Percentiles rank a stretch among this genome's conserved stretches.
Conservation (phyloP, 2,329 filamentous ascomycete genomes). For the Ilyonectria destructans region DNA sequence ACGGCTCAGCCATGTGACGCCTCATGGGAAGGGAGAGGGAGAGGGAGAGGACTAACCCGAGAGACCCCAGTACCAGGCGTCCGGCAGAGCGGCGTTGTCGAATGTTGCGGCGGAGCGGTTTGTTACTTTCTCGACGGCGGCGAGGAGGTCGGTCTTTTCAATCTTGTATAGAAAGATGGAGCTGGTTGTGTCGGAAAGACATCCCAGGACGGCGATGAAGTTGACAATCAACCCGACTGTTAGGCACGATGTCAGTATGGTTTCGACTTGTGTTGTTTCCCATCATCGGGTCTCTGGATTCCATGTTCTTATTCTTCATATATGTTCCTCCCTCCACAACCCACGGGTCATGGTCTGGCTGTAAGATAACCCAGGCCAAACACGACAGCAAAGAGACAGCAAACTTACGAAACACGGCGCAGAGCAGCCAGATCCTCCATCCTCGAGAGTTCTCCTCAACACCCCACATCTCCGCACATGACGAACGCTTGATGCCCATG, state of each 20-base stretch:
- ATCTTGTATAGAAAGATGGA: conserved; percentile 37
- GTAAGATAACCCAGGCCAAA: neutral
- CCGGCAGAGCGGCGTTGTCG: conserved; percentile 23
- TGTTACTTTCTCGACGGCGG: conserved; percentile 22
- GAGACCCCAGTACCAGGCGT: conserved; percentile 34
- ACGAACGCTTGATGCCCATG: conserved; percentile 31
- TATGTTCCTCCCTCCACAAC: neutral
- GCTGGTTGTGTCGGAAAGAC: conserved; percentile 30
- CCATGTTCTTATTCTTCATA: neutral
- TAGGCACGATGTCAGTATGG: neutral
- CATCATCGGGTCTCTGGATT: neutral
- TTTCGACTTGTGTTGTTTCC: neutral
- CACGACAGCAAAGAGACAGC: neutral
- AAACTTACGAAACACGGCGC: conserved; percentile 38
- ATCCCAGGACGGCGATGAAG: conserved; percentile 37
- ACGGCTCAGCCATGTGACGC: neutral
- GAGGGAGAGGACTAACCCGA: conserved; percentile 23
- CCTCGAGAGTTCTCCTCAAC: conserved; percentile 36
- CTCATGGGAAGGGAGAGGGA: neutral
- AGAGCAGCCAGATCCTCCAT: conserved; percentile 40
- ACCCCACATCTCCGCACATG: conserved; percentile 38
- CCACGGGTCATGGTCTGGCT: neutral
- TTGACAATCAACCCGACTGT: conserved; percentile 38
- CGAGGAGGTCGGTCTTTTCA: conserved; percentile 24
- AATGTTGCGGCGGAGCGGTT: conserved; percentile 17